Conservation (phyloP, 1,284 basidiomycete species). For the Gomphus sp. region DNA sequence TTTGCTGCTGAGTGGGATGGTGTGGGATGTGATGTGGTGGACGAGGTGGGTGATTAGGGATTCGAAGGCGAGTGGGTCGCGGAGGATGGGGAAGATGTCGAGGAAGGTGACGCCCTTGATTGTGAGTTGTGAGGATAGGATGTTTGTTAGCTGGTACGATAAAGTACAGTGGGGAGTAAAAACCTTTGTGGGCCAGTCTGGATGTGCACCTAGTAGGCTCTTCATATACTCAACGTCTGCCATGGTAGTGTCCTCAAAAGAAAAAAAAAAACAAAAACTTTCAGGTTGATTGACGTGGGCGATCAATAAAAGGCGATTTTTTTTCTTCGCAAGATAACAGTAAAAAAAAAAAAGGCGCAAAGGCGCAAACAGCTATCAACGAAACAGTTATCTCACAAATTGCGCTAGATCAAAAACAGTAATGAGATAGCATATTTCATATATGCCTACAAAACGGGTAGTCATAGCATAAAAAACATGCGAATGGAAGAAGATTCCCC, state of each 20-base stretch:
- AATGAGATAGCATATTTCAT: neutral
- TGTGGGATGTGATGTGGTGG: constrained; percentile 77
- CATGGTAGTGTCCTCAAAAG: constrained; percentile 36
- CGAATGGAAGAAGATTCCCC: constrained; percentile 12
- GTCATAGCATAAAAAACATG: constrained; percentile 12
- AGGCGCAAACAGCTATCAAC: no score
- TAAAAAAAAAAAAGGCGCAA: no score
- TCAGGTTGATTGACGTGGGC: no score
- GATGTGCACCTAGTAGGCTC: constrained; percentile 56
- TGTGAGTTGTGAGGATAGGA: no score
- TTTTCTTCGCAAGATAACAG: no score
- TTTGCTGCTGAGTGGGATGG: constrained; percentile 43
- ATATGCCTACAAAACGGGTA: neutral
- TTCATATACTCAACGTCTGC: constrained; percentile 71
- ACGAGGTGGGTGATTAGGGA: constrained; percentile 86
- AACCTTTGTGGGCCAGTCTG: constrained; percentile 87
- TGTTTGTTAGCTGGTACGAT: no score
- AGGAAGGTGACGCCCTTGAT: constrained; percentile 69
- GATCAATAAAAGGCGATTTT: no score
- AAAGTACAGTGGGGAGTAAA: constrained; percentile 10
- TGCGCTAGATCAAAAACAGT: neutral
- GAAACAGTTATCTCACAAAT: no score
- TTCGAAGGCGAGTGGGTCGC: constrained; percentile 79
- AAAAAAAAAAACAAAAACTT: no score
- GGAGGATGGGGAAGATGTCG: constrained; percentile 88